Conservation (phyloP, 148 eudicot species). For the Cornus controversa region DNA sequence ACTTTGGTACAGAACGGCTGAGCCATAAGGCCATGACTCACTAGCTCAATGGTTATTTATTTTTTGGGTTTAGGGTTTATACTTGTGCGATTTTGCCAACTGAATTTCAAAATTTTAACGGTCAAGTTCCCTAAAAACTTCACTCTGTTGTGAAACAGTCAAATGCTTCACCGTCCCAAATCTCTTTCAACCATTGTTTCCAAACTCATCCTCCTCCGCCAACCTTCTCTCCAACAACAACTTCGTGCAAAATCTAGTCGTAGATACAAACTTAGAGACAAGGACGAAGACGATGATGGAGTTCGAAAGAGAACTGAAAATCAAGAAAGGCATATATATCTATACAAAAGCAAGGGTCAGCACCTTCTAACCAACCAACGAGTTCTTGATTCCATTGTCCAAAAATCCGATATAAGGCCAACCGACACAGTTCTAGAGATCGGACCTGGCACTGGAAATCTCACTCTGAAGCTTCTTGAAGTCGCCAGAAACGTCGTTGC, state of each 20-base stretch:
- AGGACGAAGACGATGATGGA: constrained; percentile 26
- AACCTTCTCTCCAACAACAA: constrained; percentile 3
- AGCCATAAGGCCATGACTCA: too few relatives aligned
- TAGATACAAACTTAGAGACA: constrained; percentile 3
- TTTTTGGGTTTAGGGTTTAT: too few relatives aligned
- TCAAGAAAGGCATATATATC: constrained; percentile 40
- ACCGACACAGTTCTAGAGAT: constrained; percentile 88
- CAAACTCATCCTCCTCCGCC: background rate
- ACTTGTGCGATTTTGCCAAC: too few relatives aligned
- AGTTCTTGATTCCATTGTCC: constrained; percentile 76
- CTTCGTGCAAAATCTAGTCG: constrained; percentile 23
- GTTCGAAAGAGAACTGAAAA: constrained; percentile 18
- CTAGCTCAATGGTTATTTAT: too few relatives aligned
- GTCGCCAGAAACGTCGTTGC: constrained; percentile 73
- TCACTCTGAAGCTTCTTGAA: constrained; percentile 81
- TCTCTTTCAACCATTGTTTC: background rate
- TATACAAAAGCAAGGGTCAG: constrained; percentile 82
- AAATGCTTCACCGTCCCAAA: constrained; percentile 12
- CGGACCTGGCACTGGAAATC: constrained; percentile 97
- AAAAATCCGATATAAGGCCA: constrained; percentile 44
- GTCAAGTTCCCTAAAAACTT: background rate
- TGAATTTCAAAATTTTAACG: constrained; percentile 1
- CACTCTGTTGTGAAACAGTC: background rate
- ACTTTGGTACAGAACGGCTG: too few relatives aligned
- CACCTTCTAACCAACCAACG: constrained; percentile 78